Evolutionary conservation across 2,329 filamentous ascomycete genomes (phyloP).

Genomic region (Neoscytalidium dimidiatum): DNA sequence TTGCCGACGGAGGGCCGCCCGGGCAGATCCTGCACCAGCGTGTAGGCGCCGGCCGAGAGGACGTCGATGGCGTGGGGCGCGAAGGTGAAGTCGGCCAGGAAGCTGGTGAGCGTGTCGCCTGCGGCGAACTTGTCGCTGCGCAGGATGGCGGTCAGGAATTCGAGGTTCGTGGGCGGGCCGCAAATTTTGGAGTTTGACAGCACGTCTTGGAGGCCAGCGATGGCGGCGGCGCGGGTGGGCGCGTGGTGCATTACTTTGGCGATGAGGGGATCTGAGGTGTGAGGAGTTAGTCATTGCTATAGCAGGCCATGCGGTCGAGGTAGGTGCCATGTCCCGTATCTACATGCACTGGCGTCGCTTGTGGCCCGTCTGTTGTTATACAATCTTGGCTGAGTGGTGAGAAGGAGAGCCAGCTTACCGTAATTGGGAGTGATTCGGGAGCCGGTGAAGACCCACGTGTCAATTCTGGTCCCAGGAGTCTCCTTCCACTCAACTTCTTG

Average conservation of each 20-base stretch:
- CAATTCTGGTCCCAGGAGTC: slow-evolving; percentile 54
- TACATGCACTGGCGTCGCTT: background rate
- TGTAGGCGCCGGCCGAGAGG: slow-evolving; percentile 58
- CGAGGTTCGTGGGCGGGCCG: slow-evolving; percentile 60
- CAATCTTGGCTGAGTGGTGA: background rate
- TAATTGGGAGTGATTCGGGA: slow-evolving; percentile 60
- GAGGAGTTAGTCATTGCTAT: background rate
- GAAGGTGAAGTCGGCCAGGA: slow-evolving; percentile 55
- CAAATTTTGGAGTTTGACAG: slow-evolving; percentile 51
- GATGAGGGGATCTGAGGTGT: slow-evolving; percentile 50
- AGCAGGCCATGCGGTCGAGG: background rate
- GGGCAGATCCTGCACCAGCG: slow-evolving; percentile 60
- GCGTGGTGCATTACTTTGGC: slow-evolving; percentile 62
- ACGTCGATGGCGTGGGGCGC: slow-evolving; percentile 57
- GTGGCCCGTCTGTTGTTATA: background rate
- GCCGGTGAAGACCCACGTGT: slow-evolving; percentile 65
- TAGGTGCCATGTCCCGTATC: background rate
- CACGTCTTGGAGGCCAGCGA: slow-evolving; percentile 46
- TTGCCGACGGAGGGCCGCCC: slow-evolving; percentile 58
- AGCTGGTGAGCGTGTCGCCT: slow-evolving; percentile 60
- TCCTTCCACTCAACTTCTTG: slow-evolving; percentile 60
- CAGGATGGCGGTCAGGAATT: slow-evolving; percentile 57
- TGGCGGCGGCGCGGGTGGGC: slow-evolving; percentile 42
- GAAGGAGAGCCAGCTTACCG: slow-evolving; percentile 27
- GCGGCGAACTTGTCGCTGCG: slow-evolving; percentile 45